Conservation (phyloP, 192 early-diverging fungal genomes). For the Coemansia guatemalensis region DNA sequence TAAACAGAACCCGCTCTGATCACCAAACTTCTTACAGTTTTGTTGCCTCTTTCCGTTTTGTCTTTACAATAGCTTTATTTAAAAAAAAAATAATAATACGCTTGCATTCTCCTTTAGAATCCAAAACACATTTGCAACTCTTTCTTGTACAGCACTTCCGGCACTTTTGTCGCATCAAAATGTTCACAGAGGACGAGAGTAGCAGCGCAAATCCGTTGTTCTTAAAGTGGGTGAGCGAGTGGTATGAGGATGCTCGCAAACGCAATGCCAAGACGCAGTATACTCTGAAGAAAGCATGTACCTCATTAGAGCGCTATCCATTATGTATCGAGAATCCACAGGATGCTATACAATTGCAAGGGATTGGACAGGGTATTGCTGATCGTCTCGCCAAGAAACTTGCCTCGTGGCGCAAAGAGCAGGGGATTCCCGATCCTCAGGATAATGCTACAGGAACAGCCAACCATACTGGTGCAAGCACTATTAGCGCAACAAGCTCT, state of each 20-base stretch:
- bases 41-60: not conserved
- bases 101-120: not conserved
- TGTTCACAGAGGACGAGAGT: constrained; percentile 13
- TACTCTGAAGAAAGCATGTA: constrained; percentile 61
- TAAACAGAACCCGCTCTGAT: not conserved
- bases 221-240: constrained; percentile 67
- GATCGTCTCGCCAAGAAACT: constrained; percentile 57
- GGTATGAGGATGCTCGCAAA: constrained; percentile 58
- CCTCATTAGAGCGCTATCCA: constrained; percentile 64
- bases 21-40: not conserved
- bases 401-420: constrained; percentile 56
- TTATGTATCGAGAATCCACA: constrained; percentile 57
- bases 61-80: not conserved
- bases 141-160: too few relatives aligned
- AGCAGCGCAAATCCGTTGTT: constrained; percentile 70
- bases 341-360: constrained; percentile 60
- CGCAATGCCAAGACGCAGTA: constrained; percentile 56
- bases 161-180: not conserved
- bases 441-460: not conserved
- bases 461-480: not conserved
- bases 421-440: constrained; percentile 22
- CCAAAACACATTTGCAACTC: not conserved
- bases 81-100: constrained; percentile 13
- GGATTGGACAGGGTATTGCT: constrained; percentile 63
- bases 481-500: not conserved